A percentile compares a stretch with the other conserved stretches of the same genome.
Evolutionary conservation across 257 asterid genomes (phyloP).

Genomic region (Solanum microdontum): DNA sequence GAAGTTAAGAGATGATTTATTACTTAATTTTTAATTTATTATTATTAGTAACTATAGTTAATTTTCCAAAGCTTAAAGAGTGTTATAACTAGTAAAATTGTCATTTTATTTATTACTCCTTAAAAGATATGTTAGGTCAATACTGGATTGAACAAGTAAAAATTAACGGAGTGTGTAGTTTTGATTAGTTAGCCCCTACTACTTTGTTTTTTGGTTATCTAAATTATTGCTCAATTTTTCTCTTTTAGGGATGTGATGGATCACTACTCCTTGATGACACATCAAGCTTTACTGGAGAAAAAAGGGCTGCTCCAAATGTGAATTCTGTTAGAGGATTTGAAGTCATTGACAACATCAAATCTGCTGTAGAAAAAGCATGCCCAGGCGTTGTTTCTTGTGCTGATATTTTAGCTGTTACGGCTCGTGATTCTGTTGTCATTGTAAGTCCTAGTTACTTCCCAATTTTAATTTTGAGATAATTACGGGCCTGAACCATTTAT

Average conservation of each 20-base stretch:
- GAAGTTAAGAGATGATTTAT: neutral
- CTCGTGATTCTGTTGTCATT: constrained; percentile 61
- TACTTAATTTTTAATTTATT: neutral
- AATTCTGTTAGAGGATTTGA: constrained; percentile 72
- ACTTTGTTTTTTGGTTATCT: neutral
- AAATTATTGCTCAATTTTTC: neutral
- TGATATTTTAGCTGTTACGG: constrained; percentile 60
- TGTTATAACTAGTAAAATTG: neutral
- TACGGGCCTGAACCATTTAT: no score
- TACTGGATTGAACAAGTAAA: neutral
- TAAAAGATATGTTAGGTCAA: neutral
- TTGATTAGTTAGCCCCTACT: neutral
- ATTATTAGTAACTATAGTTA: neutral
- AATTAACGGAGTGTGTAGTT: neutral
- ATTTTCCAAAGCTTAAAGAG: neutral
- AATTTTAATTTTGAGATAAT: neutral
- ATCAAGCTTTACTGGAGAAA: constrained; percentile 62
- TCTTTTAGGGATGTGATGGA: constrained; percentile 78
- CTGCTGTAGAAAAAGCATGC: constrained; percentile 68
- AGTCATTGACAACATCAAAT: constrained; percentile 60
- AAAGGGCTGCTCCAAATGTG: constrained; percentile 53
- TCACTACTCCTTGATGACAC: constrained; percentile 84
- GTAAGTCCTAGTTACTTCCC: constrained; percentile 20
- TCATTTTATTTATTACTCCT: neutral
- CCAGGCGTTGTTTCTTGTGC: constrained; percentile 81